phyloP scores from a whole-genome alignment of 441 rosid species.

The Aleurites moluccanus region DNA sequence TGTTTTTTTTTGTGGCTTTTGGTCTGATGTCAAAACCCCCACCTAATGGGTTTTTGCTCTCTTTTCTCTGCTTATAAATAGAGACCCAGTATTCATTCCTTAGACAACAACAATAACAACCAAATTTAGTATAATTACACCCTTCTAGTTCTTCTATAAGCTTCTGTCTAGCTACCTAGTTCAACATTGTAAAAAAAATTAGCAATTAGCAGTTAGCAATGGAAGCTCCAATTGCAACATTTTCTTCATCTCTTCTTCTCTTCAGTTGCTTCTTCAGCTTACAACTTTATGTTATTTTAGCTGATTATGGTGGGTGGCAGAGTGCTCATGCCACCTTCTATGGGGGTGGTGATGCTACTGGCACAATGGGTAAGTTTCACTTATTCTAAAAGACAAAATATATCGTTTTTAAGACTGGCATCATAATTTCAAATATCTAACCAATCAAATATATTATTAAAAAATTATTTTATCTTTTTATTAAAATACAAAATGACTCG shows the following conservation, averaged over 20 bases:
- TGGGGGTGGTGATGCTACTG: conserved; percentile 49
- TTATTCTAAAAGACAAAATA: neutral
- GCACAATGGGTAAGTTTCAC: conserved; percentile 47
- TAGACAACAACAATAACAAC: too few relatives aligned
- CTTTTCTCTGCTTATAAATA: conserved; percentile 14
- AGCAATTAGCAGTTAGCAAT: neutral
- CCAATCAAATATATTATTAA: too few relatives aligned
- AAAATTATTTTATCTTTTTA: too few relatives aligned
- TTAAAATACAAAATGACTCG: too few relatives aligned
- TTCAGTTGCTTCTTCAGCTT: conserved; percentile 20
- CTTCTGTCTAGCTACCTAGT: too few relatives aligned
- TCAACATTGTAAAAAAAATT: neutral
- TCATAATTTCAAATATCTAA: too few relatives aligned
- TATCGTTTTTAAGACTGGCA: neutral
- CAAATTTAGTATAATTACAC: too few relatives aligned
- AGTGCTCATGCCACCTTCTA: conserved; percentile 30
- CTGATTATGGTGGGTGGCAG: conserved; percentile 28
- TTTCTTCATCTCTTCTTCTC: neutral
- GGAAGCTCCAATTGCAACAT: neutral
- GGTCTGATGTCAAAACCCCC: neutral
- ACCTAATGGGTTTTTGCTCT: neutral
- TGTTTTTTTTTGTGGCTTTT: conserved; percentile 18
- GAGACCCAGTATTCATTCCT: too few relatives aligned
- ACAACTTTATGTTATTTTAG: conserved; percentile 19
- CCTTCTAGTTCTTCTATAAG: too few relatives aligned